phyloP scores from a whole-genome alignment of 805 yeast genomes.

The Hermanozyma aechmeae region DNA sequence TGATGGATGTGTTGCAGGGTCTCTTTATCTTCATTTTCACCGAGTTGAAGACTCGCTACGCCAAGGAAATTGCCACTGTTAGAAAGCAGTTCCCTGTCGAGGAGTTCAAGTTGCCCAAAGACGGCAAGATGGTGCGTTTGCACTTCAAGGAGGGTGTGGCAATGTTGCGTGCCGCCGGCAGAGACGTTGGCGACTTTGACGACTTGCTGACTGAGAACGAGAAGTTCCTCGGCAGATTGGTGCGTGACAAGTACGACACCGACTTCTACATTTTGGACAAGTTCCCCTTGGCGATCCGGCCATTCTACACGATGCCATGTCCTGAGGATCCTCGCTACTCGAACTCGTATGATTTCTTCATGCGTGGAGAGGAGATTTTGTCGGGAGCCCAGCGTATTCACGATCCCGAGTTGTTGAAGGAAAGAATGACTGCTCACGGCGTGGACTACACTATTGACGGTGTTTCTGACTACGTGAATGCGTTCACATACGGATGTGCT shows the following conservation, averaged over 20 bases:
- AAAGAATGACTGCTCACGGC: constrained; percentile 78
- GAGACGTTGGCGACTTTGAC: constrained; percentile 76
- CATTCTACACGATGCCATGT: constrained; percentile 99
- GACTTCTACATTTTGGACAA: constrained; percentile 97
- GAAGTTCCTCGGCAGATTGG: constrained; percentile 82
- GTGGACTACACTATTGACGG: constrained; percentile 78
- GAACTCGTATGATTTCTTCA: constrained; percentile 97
- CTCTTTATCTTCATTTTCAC: constrained; percentile 83
- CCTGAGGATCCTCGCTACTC: constrained; percentile 86
- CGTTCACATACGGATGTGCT: constrained; percentile 90
- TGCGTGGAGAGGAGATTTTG: constrained; percentile 98
- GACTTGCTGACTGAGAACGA: constrained; percentile 93
- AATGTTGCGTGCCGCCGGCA: constrained; percentile 80
- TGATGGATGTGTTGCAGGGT: constrained; percentile 49
- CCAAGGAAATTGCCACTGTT: constrained; percentile 77
- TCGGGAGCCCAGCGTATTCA: constrained; percentile 99
- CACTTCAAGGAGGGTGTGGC: constrained; percentile 87
- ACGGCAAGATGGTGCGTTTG: constrained; percentile 87
- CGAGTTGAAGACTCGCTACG: constrained; percentile 71
- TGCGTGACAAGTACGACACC: constrained; percentile 89
- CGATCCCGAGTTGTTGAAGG: constrained; percentile 72
- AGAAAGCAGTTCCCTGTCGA: constrained; percentile 96
- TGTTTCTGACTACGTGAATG: constrained; percentile 81
- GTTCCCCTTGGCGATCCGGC: constrained; percentile 94
- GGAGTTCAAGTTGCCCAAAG: constrained; percentile 89